Percentiles rank a stretch among this genome's conserved stretches.
Evolutionary conservation across 2,329 filamentous ascomycete species (phyloP).

Genomic region (Macrophomina tecta): DNA sequence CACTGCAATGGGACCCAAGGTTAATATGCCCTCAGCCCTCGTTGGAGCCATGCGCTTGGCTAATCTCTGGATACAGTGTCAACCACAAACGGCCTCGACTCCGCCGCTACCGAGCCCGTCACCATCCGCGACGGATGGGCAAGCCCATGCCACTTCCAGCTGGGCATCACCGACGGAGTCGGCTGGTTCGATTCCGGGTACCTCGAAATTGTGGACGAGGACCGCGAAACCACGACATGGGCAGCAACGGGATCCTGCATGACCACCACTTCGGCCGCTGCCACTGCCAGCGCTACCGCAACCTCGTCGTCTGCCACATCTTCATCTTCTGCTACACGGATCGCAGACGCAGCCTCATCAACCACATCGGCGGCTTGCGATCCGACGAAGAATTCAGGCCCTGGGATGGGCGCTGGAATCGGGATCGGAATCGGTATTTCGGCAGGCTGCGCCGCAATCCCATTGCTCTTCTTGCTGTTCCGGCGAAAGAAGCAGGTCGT

Average conservation of each 20-base stretch:
- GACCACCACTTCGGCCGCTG: background rate
- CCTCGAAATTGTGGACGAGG: background rate
- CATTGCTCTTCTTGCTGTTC: background rate
- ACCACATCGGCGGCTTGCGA: too few relatives aligned
- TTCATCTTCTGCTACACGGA: background rate
- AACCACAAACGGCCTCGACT: background rate
- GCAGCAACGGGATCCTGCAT: background rate
- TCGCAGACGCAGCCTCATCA: background rate
- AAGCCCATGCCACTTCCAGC: background rate
- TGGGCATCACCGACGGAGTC: background rate
- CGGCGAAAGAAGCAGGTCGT: background rate
- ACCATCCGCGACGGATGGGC: background rate
- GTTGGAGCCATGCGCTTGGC: too few relatives aligned
- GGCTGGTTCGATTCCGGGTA: conserved; percentile 4
- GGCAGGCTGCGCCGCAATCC: background rate
- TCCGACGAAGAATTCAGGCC: background rate
- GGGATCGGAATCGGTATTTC: conserved; percentile 1
- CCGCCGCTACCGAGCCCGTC: background rate
- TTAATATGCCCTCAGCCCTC: background rate
- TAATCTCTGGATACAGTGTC: background rate
- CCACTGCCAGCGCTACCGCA: background rate
- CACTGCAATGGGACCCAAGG: conserved; percentile 6
- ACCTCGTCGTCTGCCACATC: background rate
- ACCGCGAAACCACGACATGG: background rate
- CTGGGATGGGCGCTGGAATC: background rate